A percentile compares a stretch with the other conserved stretches of the same genome.
These are phyloP conservation scores for Botrytis hyacinthi DNA, from an alignment of 2,329 filamentous ascomycete genomes.

Conservation along the genomic window DNA sequence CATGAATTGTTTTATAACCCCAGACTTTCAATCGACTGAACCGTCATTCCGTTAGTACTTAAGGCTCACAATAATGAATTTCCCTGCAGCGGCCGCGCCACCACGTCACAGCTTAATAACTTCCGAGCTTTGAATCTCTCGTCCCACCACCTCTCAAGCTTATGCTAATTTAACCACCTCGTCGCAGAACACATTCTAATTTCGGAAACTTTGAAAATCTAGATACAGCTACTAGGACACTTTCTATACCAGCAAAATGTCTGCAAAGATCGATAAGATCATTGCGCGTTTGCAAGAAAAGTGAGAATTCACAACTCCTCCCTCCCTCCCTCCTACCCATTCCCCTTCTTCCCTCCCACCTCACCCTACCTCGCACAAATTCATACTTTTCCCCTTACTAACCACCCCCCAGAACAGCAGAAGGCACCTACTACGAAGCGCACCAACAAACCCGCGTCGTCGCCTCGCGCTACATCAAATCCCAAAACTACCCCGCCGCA, in stretches of 20 bases:
- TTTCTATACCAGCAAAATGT: conserved; percentile 37
- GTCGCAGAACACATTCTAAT: not conserved
- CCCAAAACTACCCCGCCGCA: conserved; percentile 77
- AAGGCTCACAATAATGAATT: not conserved
- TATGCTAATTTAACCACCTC: not conserved
- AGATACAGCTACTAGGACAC: not conserved
- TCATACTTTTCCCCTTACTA: conserved; percentile 18
- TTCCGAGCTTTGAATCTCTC: not conserved
- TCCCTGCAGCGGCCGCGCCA: not conserved
- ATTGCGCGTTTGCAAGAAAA: conserved; percentile 76
- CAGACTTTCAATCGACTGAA: not conserved
- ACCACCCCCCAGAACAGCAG: conserved; percentile 65
- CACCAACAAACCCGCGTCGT: conserved; percentile 98
- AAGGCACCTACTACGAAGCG: conserved; percentile 95
- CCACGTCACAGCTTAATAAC: conserved; percentile 10
- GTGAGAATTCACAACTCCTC: conserved; percentile 43
- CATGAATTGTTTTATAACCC: not conserved
- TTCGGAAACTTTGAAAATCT: not conserved
- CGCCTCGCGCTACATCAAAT: conserved; percentile 89
- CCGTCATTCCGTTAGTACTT: not conserved
- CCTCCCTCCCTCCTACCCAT: not conserved
- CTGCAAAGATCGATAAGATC: conserved; percentile 65
- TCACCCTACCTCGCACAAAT: conserved; percentile 5
- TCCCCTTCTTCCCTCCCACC: conserved; percentile 23
- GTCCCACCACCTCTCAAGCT: conserved; percentile 4